phyloP scores from a whole-genome alignment of 164 flowering plant species.

The Liquidambar formosana region DNA sequence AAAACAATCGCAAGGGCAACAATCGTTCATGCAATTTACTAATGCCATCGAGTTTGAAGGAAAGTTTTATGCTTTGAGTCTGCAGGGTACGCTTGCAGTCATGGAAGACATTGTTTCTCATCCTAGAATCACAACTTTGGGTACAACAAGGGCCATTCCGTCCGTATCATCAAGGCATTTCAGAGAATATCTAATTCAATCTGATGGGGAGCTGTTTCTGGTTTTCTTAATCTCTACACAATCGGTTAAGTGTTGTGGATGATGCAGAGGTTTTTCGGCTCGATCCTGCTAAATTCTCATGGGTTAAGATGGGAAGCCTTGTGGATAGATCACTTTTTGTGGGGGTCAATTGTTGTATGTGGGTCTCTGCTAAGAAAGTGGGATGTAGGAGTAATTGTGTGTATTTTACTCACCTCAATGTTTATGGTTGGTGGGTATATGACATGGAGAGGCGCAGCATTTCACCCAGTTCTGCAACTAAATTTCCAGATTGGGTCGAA shows the following conservation, averaged over 20 bases:
- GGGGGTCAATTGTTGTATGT: no score
- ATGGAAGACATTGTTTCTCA: constrained; percentile 14
- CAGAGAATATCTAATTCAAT: constrained; percentile 15
- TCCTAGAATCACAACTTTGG: constrained; percentile 2
- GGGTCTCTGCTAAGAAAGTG: constrained; percentile 13
- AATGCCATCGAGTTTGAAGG: constrained; percentile 20
- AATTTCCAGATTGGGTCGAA: no score
- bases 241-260: constrained; percentile 1
- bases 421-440: constrained; percentile 12
- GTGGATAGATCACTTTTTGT: constrained; percentile 23
- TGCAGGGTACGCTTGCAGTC: constrained; percentile 31
- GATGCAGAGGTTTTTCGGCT: constrained; percentile 20
- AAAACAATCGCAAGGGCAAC: not conserved
- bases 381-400: constrained; percentile 18
- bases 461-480: no score
- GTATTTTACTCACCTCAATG: constrained; percentile 1
- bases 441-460: constrained; percentile 8
- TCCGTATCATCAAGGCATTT: not conserved
- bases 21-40: constrained; percentile 11
- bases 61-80: constrained; percentile 29
- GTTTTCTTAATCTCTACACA: constrained; percentile 14
- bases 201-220: constrained; percentile 20
- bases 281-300: not conserved
- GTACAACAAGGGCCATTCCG: constrained; percentile 21
- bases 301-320: no score